Percentiles rank a stretch among this genome's conserved stretches.
phyloP scores from a whole-genome alignment of 768 basidiomycete genomes.

The Trametes punicea region DNA sequence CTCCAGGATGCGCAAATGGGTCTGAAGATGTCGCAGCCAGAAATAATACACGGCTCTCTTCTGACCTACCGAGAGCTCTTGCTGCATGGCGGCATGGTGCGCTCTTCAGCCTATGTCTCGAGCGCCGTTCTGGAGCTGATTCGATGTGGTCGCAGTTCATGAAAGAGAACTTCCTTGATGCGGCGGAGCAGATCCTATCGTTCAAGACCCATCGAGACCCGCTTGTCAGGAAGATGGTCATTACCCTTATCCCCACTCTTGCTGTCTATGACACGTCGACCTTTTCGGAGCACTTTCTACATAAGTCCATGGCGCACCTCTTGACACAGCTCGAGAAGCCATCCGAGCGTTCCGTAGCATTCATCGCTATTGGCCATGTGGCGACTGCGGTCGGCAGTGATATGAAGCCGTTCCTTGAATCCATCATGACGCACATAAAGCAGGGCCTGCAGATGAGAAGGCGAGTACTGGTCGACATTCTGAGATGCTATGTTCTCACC shows the following conservation, averaged over 20 bases:
- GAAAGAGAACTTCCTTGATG: conserved; percentile 81
- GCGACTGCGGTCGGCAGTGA: conserved; percentile 89
- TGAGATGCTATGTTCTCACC: neutral
- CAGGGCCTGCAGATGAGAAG: conserved; percentile 83
- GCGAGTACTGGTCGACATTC: conserved; percentile 41
- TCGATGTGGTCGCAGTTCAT: conserved; percentile 56
- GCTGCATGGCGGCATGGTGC: conserved; percentile 90
- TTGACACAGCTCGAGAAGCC: conserved; percentile 86
- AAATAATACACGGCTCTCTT: conserved; percentile 89
- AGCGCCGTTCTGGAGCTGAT: neutral
- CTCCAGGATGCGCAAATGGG: conserved; percentile 85
- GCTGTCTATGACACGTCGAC: conserved; percentile 93
- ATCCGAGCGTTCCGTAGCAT: conserved; percentile 85
- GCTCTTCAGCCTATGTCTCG: conserved; percentile 26
- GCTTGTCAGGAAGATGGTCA: conserved; percentile 90
- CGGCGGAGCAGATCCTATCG: conserved; percentile 85
- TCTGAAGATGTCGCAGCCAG: conserved; percentile 74
- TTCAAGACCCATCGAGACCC: conserved; percentile 87
- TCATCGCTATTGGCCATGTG: conserved; percentile 94
- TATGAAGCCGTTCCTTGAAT: conserved; percentile 94
- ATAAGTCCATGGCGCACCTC: conserved; percentile 92
- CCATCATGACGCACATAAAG: conserved; percentile 87
- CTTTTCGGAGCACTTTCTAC: conserved; percentile 87
- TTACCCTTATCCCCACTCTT: conserved; percentile 91
- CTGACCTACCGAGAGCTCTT: conserved; percentile 89